Conservation (phyloP, 2,329 filamentous ascomycete genomes). For the Cladosporium velox region DNA sequence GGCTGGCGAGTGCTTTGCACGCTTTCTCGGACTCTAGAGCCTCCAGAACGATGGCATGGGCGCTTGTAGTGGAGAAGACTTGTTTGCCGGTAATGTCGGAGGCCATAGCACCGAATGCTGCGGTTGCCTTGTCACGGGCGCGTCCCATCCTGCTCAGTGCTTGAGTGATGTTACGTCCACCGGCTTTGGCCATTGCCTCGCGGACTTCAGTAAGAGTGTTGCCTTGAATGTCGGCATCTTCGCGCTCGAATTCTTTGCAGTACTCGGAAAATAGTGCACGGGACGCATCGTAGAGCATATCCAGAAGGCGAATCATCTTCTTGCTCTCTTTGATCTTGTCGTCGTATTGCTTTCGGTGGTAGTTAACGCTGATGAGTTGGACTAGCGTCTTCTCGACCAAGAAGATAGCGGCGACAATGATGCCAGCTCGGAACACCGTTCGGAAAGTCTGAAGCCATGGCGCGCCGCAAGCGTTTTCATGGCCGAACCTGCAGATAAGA, state of each 20-base stretch:
- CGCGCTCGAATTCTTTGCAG: constrained; percentile 75
- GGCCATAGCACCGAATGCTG: constrained; percentile 79
- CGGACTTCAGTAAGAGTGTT: constrained; percentile 59
- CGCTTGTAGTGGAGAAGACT: constrained; percentile 62
- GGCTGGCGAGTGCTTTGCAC: constrained; percentile 37
- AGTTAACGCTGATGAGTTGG: constrained; percentile 71
- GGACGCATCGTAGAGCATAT: constrained; percentile 78
- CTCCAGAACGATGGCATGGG: constrained; percentile 34
- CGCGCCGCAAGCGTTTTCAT: neutral
- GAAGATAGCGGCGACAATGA: constrained; percentile 65
- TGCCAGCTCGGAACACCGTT: constrained; percentile 60
- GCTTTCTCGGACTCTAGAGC: constrained; percentile 35
- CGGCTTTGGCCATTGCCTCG: constrained; percentile 44
- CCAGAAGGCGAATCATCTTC: constrained; percentile 70
- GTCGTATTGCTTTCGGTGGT: constrained; percentile 72
- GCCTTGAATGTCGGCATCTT: constrained; percentile 81
- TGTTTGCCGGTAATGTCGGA: constrained; percentile 85
- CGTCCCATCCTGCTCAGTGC: constrained; percentile 64
- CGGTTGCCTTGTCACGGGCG: constrained; percentile 80
- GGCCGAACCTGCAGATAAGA: constrained; percentile 23
- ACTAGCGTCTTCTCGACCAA: constrained; percentile 69
- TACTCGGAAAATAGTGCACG: constrained; percentile 80
- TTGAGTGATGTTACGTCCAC: constrained; percentile 61
- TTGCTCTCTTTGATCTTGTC: constrained; percentile 77
- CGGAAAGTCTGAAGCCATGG: constrained; percentile 47